A percentile compares a stretch with the other conserved stretches of the same genome.
Conservation (phyloP, 495 filamentous ascomycete genomes). For the Aspergillus egyptiacus region DNA sequence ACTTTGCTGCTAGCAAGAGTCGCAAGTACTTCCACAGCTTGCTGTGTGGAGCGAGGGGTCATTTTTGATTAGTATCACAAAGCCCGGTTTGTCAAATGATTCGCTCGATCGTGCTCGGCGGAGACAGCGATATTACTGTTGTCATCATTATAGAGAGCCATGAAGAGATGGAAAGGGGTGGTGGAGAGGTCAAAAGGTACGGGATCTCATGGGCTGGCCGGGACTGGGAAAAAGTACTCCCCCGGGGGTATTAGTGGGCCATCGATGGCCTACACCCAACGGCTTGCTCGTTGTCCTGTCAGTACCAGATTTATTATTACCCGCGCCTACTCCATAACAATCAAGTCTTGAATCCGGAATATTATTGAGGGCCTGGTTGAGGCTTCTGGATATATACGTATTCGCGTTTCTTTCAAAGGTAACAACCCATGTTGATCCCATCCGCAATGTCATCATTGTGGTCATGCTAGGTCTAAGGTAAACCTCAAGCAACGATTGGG, state of each 20-base stretch:
- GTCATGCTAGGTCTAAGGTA: not conserved
- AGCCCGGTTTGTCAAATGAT: not conserved
- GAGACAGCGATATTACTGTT: not conserved
- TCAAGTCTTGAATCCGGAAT: not conserved
- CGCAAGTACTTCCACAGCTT: not conserved
- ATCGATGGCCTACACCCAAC: slow-evolving; percentile 3
- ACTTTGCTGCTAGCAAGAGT: not conserved
- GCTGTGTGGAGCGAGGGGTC: slow-evolving; percentile 3
- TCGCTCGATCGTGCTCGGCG: not conserved
- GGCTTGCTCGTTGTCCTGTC: slow-evolving; percentile 1
- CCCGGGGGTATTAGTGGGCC: slow-evolving; percentile 1
- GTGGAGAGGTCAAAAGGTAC: slow-evolving; percentile 1
- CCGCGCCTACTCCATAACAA: too few relatives aligned
- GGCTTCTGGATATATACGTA: not conserved
- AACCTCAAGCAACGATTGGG: not conserved
- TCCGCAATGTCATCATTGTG: slow-evolving; percentile 6
- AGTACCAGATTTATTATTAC: not conserved
- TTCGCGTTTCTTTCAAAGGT: slow-evolving; percentile 2
- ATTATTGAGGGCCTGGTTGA: too few relatives aligned
- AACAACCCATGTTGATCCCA: slow-evolving; percentile 10
- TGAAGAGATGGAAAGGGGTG: not conserved
- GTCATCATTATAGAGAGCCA: not conserved
- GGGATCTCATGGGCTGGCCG: slow-evolving; percentile 5
- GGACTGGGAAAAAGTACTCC: slow-evolving; percentile 1
- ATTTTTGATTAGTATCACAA: not conserved